phyloP scores from a whole-genome alignment of 108 stramenopile species.

The Nannochloropsis granulata region DNA sequence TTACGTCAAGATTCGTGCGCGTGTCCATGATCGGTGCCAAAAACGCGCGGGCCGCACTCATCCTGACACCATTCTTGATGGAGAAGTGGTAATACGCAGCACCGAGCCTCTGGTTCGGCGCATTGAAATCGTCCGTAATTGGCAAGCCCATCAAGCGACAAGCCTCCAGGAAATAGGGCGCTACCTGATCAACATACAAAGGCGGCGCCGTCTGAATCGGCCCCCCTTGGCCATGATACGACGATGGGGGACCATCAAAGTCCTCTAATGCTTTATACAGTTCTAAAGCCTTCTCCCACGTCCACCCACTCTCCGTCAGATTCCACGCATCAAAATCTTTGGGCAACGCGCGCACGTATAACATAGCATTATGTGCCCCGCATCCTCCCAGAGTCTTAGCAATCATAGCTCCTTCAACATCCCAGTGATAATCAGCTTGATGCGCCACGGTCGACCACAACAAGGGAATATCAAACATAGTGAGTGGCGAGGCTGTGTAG shows the following conservation, averaged over 20 bases:
- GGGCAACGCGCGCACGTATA: constrained; percentile 23
- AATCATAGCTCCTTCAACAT: constrained; percentile 16
- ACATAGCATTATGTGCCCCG: constrained; percentile 36
- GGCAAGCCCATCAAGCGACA: constrained; percentile 2
- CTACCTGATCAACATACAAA: background rate
- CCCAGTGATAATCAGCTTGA: constrained; percentile 17
- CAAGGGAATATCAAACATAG: constrained; percentile 25
- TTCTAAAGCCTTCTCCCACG: constrained; percentile 8
- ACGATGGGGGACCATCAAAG: background rate
- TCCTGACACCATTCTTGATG: constrained; percentile 15
- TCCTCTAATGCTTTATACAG: constrained; percentile 6
- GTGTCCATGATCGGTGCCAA: constrained; percentile 16
- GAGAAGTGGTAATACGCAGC: constrained; percentile 26
- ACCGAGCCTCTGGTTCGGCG: constrained; percentile 11
- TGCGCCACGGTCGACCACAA: constrained; percentile 24
- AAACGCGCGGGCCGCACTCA: constrained; percentile 21
- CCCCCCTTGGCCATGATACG: constrained; percentile 10
- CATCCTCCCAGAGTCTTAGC: constrained; percentile 31
- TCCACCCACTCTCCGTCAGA: constrained; percentile 5
- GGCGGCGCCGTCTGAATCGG: constrained; percentile 15
- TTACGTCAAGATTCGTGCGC: constrained; percentile 8
- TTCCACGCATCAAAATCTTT: constrained; percentile 29
- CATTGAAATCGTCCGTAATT: constrained; percentile 20
- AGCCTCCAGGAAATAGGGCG: constrained; percentile 14
- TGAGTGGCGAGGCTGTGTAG: constrained; percentile 17